Evolutionary conservation across 495 filamentous ascomycete species (phyloP).

Genomic region (Penicilliopsis zonata): DNA sequence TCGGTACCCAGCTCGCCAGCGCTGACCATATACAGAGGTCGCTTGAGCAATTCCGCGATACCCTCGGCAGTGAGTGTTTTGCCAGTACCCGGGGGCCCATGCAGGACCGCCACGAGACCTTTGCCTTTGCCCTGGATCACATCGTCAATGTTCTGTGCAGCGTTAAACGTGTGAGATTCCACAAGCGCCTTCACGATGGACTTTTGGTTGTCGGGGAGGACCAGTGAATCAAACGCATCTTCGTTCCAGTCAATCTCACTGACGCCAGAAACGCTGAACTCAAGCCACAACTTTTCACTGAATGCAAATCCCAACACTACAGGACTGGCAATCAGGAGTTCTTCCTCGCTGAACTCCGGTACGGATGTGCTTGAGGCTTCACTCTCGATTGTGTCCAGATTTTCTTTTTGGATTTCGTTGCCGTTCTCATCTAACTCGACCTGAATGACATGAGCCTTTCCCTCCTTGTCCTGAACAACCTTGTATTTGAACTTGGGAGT

Average conservation of each 20-base stretch:
- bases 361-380: slow-evolving; percentile 23
- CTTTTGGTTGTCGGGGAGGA: slow-evolving; percentile 65
- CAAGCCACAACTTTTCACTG: slow-evolving; percentile 81
- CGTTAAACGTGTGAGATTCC: slow-evolving; percentile 70
- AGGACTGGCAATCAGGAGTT: slow-evolving; percentile 80
- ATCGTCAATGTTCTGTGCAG: slow-evolving; percentile 71
- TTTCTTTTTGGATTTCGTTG: slow-evolving; percentile 52
- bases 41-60: slow-evolving; percentile 70
- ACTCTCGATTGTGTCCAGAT: slow-evolving; percentile 41
- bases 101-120: slow-evolving; percentile 63
- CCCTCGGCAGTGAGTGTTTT: slow-evolving; percentile 86
- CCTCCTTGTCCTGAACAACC: slow-evolving; percentile 51
- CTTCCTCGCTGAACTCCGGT: slow-evolving; percentile 66
- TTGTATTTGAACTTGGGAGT: slow-evolving; percentile 51
- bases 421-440: slow-evolving; percentile 50
- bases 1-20: slow-evolving; percentile 77
- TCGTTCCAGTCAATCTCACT: slow-evolving; percentile 76
- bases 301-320: slow-evolving; percentile 92
- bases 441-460: slow-evolving; percentile 44
- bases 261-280: slow-evolving; percentile 76
- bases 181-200: slow-evolving; percentile 72
- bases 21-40: slow-evolving; percentile 75
- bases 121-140: slow-evolving; percentile 71
- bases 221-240: slow-evolving; percentile 66
- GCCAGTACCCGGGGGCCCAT: slow-evolving; percentile 76